Evolutionary conservation across 2,329 filamentous ascomycete species (phyloP).

Genomic region (Teratosphaeria viscida): DNA sequence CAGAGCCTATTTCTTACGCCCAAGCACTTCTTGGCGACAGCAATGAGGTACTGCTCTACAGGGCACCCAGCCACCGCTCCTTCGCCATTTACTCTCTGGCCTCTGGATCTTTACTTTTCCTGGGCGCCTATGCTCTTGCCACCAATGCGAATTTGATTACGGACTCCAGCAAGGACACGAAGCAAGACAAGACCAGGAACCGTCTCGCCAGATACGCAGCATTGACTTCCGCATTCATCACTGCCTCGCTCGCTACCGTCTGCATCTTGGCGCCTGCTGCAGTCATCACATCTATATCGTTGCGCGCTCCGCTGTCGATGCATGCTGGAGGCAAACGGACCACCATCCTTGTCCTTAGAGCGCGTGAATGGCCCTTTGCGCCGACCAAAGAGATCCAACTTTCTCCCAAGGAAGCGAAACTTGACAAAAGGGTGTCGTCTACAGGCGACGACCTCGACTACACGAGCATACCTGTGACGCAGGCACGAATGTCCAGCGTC

Average conservation of each 20-base stretch:
- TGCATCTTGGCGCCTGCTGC: constrained; percentile 7
- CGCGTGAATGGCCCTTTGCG: constrained; percentile 13
- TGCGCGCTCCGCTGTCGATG: not conserved
- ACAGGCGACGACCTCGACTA: constrained; percentile 2
- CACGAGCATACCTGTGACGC: not conserved
- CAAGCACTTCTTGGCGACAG: constrained; percentile 4
- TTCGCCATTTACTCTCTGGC: constrained; percentile 13
- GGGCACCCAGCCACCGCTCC: constrained; percentile 12
- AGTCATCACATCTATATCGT: constrained; percentile 12
- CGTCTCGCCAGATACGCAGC: not conserved
- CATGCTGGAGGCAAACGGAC: not conserved
- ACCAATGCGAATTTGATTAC: constrained; percentile 2
- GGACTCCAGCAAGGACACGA: not conserved
- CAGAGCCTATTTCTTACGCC: not conserved
- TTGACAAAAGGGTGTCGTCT: constrained; percentile 3
- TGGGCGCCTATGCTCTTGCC: constrained; percentile 5
- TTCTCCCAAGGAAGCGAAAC: not conserved
- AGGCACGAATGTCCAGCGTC: constrained; percentile 2
- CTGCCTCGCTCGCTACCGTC: not conserved
- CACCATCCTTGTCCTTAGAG: constrained; percentile 8
- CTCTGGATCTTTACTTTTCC: constrained; percentile 10
- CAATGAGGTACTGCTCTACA: constrained; percentile 15
- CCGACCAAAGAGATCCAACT: constrained; percentile 9
- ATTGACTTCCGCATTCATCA: not conserved
- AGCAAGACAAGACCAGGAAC: not conserved